Base-by-base conservation (phyloP, 176 grass and related monocot species). In the Lolium rigidum region DNA sequence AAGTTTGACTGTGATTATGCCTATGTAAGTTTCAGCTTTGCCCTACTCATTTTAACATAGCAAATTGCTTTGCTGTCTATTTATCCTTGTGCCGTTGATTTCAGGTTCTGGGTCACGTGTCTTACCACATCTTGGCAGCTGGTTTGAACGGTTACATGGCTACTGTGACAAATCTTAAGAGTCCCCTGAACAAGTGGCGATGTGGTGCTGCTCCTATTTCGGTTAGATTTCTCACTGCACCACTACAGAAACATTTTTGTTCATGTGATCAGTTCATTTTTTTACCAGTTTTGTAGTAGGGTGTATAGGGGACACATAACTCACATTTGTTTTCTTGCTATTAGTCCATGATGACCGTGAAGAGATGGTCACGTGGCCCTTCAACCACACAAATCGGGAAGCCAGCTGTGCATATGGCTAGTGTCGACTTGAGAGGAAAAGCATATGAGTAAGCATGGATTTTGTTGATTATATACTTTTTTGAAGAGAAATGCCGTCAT, bases 1-100 rank as follows among this genome's bases (percentile, higher is more conserved):
- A 99, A 94, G 60, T 99, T 99, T 68, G 97, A 99, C 88, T 96
- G 97, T 8, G 97, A 99, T 82, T 99, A 96, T 85, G 97, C 97
- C 75, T 99, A 96, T 90, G 97, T 59, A 94, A 86, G 88, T 90
- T 67, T 72, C 50, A 83, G 70, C 74, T 78, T 81, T 1, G 31
- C 31, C 38, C 79, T 46, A 54, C 63, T 70, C 21, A 43, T 37
- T 88, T 55, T 74, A 14, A 57, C 44, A 69, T 71, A 72, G 4
- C 31, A 63, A 62, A 65, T 82, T 66, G 49, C 7, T 68, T 68
- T 80, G 31, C 22, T 86, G 77, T 58, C 54, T 51, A 77, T 81
- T 76, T 52, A 82, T 65, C 63, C 49, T 80, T 78, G 17, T 16
- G 21, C 82, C 80, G 71, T 50, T 91, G 4, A 58, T 82, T 88